Evolutionary conservation across 441 rosid genomes (phyloP).

Genomic region (Omphalea diandra): DNA sequence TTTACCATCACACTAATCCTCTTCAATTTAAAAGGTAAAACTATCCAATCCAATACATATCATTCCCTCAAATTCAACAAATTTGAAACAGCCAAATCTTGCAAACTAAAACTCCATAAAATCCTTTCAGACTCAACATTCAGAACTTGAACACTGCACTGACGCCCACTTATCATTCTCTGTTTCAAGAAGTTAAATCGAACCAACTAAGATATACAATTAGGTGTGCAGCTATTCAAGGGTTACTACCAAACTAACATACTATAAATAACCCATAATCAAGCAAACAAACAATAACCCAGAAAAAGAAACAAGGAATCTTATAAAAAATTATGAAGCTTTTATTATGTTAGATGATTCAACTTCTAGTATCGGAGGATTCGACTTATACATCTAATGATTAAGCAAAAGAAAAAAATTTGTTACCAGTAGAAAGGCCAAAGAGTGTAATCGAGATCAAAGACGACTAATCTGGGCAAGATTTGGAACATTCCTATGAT

Average conservation of each 20-base stretch:
- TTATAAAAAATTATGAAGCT: background rate
- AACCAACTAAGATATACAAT: background rate
- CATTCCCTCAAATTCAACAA: background rate
- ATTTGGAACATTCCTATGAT: constrained; percentile 65
- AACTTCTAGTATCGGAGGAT: background rate
- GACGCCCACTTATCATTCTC: too few relatives aligned
- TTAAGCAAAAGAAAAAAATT: background rate
- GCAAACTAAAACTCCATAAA: background rate
- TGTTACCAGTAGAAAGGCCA: constrained; percentile 96
- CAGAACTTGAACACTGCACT: background rate
- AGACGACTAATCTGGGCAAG: constrained; percentile 77
- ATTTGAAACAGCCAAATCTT: background rate
- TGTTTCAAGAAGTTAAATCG: background rate
- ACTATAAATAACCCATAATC: background rate
- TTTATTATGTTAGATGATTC: background rate
- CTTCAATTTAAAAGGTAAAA: background rate
- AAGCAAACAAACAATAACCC: background rate
- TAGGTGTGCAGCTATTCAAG: too few relatives aligned
- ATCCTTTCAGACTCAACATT: background rate
- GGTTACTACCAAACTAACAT: too few relatives aligned
- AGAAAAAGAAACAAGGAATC: background rate
- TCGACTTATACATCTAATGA: background rate
- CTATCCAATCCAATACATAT: too few relatives aligned
- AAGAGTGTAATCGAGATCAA: constrained; percentile 94
- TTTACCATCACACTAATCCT: background rate